Evolutionary conservation across 2,329 filamentous ascomycete species (phyloP).

Genomic region (Pseudogymnoascus sp.): DNA sequence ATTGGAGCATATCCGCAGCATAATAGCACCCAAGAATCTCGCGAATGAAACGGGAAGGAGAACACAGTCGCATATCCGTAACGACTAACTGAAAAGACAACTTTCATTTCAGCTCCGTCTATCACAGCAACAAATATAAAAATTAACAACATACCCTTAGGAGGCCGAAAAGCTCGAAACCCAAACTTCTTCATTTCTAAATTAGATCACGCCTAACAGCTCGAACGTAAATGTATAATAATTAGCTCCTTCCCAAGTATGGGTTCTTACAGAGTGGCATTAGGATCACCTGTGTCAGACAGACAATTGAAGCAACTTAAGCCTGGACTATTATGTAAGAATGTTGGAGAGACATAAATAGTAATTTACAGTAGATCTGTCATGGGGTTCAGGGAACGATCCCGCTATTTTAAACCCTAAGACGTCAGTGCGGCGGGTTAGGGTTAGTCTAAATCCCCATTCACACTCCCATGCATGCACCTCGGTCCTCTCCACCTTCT

Average conservation of each 20-base stretch:
- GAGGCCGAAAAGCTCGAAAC: not conserved
- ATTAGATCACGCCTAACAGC: not conserved
- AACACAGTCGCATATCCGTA: not conserved
- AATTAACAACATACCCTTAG: not conserved
- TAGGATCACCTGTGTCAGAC: not conserved
- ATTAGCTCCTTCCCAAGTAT: not conserved
- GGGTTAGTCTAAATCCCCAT: not conserved
- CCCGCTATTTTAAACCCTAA: no score
- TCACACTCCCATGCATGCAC: not conserved
- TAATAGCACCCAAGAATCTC: not conserved
- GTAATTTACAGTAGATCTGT: no score
- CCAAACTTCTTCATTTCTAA: not conserved
- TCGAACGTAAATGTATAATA: not conserved
- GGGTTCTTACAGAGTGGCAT: not conserved
- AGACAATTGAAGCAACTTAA: no score
- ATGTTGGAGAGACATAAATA: no score
- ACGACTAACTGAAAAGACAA: not conserved
- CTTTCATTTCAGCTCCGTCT: not conserved
- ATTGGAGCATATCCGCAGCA: not conserved
- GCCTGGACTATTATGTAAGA: no score
- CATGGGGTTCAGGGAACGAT: not conserved
- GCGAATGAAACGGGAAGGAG: not conserved
- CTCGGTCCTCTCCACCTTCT: constrained; percentile 20
- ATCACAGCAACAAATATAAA: not conserved
- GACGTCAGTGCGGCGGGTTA: no score